These are phyloP conservation scores for Pilatotrama ljubarskyi DNA, from an alignment of 768 basidiomycete species.

Conservation along the genomic window DNA sequence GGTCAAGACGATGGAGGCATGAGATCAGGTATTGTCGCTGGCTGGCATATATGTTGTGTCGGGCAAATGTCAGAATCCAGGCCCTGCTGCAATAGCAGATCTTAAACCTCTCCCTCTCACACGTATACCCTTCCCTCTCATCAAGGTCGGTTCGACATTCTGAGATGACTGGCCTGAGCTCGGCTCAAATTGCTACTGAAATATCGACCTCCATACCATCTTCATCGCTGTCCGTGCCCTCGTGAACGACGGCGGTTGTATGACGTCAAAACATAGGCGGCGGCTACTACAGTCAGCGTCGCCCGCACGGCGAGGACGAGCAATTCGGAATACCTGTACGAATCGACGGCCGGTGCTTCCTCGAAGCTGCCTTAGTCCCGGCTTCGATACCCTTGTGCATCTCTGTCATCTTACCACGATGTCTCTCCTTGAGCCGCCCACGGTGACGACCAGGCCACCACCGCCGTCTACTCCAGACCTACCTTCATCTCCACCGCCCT, in stretches of 20 bases:
- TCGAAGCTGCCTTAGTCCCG: background rate
- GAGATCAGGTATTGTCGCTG: too few relatives aligned
- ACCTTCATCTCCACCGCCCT: constrained; percentile 10
- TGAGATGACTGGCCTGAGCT: too few relatives aligned
- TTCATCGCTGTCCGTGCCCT: background rate
- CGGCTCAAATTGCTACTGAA: too few relatives aligned
- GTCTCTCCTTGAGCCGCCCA: constrained; percentile 10
- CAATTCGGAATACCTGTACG: constrained; percentile 5
- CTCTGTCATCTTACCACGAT: constrained; percentile 6
- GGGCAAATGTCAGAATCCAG: too few relatives aligned
- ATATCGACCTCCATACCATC: too few relatives aligned
- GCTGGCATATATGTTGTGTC: too few relatives aligned
- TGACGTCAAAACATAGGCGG: constrained; percentile 9
- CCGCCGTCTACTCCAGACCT: constrained; percentile 3
- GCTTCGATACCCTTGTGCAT: background rate
- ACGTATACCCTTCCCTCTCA: too few relatives aligned
- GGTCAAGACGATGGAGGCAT: too few relatives aligned
- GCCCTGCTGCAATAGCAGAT: too few relatives aligned
- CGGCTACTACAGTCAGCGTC: background rate
- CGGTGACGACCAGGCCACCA: background rate
- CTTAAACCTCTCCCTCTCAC: too few relatives aligned
- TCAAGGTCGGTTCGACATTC: too few relatives aligned
- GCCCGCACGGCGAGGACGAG: background rate
- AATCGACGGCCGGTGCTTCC: background rate
- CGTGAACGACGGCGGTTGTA: background rate